Evolutionary conservation across 208 protist genomes (phyloP), one percentile per base, ranked within the genome.

Genomic region (Wallacemonas sp.): DNA sequence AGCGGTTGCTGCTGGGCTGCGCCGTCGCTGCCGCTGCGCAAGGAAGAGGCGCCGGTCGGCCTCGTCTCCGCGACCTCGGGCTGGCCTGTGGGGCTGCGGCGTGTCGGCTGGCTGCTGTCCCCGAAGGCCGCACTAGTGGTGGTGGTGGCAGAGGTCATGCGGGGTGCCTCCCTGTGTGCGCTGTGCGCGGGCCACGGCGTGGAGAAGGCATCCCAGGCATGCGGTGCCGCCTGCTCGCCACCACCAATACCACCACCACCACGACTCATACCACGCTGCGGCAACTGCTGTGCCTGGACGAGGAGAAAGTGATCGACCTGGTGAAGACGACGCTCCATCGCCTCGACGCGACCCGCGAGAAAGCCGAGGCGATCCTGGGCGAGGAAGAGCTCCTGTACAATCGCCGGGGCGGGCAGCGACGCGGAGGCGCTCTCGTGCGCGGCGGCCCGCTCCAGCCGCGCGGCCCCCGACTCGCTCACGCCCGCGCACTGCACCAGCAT

Each of bases 401-500:
- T 31, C 25, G 67, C 1, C 12, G 45, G 54, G 11, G 22, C 10
- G 25, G 23, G 32, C 12, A 55, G 20, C 22, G n/a, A n/a, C 14
- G 36, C 7, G 44, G 32, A 18, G 8, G 2, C 31, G 16, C 33
- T 20, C 0, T 18, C 55, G 38, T 66, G 65, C 32, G 55, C 26
- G 4, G 28, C 20, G 20, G 52, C 33, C 2, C 54, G 46, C 18
- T 25, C 33, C 3, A 45, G 12, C 12, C 3, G 2, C 1, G 26
- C 44, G n/a, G 25, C 61, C 5, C 26, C 29, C 14, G 5, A 7
- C 2, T n/a, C 29, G 32, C 29, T 61, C 5, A 67, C 28, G 1
- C 61, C 59, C 22, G 38, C 55, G 36, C 78, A 80, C 66, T 86
- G 74, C 20, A 93, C 57, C 14, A 93, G 69, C 76, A 91, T 86